Percentiles rank a stretch among this genome's conserved stretches.
phyloP scores from a whole-genome alignment of 345 rosid species.

The Eucalyptus erythrocorys region DNA sequence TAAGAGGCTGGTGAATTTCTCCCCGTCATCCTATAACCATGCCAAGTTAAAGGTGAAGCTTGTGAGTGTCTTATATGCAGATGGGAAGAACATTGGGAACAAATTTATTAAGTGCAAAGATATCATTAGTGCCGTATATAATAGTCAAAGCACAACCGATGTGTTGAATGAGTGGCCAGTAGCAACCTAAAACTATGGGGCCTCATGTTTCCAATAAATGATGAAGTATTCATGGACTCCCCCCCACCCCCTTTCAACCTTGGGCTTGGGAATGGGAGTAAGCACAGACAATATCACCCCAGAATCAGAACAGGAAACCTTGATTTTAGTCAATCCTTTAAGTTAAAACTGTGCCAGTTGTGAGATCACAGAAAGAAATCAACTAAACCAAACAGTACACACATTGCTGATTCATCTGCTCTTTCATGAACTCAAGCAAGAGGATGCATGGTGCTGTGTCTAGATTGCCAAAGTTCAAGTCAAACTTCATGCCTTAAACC shows the following conservation, averaged over 20 bases:
- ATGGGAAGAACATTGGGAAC: background rate
- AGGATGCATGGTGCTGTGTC: background rate
- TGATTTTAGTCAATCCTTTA: background rate
- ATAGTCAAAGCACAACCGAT: background rate
- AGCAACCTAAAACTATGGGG: background rate
- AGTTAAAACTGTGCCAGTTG: background rate
- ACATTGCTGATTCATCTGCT: background rate
- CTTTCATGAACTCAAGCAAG: background rate
- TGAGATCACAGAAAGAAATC: background rate
- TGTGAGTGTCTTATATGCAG: background rate
- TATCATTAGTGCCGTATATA: background rate
- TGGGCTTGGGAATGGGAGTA: background rate
- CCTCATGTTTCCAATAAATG: background rate
- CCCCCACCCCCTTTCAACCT: background rate
- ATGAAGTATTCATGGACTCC: background rate
- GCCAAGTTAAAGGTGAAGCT: background rate
- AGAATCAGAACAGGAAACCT: background rate
- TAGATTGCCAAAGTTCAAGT: background rate
- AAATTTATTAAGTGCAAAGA: background rate
- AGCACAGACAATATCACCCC: background rate
- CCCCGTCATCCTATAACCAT: constrained; percentile 65
- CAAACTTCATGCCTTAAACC: background rate
- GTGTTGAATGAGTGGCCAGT: background rate
- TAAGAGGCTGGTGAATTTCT: constrained; percentile 67
- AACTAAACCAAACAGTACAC: background rate